phyloP scores from a whole-genome alignment of 2,329 filamentous ascomycete genomes.

The Arthrobotrys entomopaga region DNA sequence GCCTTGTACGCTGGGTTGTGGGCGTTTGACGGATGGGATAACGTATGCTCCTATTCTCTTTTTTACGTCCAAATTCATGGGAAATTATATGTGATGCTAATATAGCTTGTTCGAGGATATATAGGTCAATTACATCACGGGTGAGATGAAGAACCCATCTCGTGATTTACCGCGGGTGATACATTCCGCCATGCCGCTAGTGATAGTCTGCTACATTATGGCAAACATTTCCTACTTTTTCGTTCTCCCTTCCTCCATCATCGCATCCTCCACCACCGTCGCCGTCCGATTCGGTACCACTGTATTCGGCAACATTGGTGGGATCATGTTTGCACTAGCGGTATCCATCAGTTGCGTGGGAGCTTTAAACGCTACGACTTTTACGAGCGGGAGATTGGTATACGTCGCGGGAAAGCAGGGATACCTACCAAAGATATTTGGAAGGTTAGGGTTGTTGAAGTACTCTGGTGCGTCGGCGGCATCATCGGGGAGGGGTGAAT shows the following conservation, averaged over 20 bases:
- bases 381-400: constrained; percentile 89
- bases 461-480: constrained; percentile 60
- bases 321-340: constrained; percentile 84
- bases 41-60: constrained; percentile 76
- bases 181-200: constrained; percentile 93
- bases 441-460: constrained; percentile 76
- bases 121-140: constrained; percentile 95
- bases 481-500: constrained; percentile 58
- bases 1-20: constrained; percentile 94
- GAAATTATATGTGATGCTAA: constrained; percentile 6
- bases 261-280: constrained; percentile 92
- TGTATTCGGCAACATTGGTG: constrained; percentile 86
- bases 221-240: constrained; percentile 95
- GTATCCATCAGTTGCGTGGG: constrained; percentile 94
- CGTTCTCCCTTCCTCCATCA: constrained; percentile 80
- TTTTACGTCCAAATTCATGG: too few species aligned
- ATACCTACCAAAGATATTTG: constrained; percentile 85
- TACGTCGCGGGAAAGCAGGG: constrained; percentile 96
- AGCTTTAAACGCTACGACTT: constrained; percentile 91
- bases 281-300: constrained; percentile 89
- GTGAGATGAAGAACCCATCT: constrained; percentile 90
- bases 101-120: constrained; percentile 38
- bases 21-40: constrained; percentile 99
- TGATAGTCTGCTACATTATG: constrained; percentile 88
- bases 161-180: constrained; percentile 93